Evolutionary conservation across 306 rosid genomes (phyloP).

Genomic region (Cicer bijugum): DNA sequence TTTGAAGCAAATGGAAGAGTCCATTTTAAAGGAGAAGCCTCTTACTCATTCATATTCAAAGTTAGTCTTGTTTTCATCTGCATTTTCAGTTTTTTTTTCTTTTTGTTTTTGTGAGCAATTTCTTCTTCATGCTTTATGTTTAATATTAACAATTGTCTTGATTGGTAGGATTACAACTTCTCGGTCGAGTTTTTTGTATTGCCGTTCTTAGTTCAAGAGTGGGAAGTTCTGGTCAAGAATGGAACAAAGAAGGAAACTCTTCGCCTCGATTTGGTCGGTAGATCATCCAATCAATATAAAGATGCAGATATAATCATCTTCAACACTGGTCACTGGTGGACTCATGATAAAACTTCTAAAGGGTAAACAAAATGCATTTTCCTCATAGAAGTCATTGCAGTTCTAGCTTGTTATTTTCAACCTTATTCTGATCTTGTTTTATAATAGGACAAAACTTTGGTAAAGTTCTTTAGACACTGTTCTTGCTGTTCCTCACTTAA

Average conservation of each 20-base stretch:
- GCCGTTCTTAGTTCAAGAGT: conserved; percentile 93
- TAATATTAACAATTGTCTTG: conserved; percentile 8
- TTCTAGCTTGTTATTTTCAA: background rate
- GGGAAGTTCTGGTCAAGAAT: conserved; percentile 67
- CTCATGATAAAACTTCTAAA: conserved; percentile 87
- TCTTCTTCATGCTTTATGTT: conserved; percentile 8
- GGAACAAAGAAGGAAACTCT: conserved; percentile 84
- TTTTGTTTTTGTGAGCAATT: conserved; percentile 1
- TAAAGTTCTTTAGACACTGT: too few species aligned
- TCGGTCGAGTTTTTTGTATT: conserved; percentile 82
- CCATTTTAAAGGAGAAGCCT: conserved; percentile 77
- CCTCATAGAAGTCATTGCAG: background rate
- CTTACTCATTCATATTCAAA: conserved; percentile 82
- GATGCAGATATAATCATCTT: conserved; percentile 79
- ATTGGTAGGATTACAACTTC: conserved; percentile 70
- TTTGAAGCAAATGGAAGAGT: conserved; percentile 79
- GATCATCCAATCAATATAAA: conserved; percentile 69
- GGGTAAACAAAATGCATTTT: conserved; percentile 59
- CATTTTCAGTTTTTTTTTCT: background rate
- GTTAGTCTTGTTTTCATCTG: conserved; percentile 47
- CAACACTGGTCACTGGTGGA: conserved; percentile 99
- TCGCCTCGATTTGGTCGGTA: conserved; percentile 86
- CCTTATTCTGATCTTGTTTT: conserved; percentile 7
- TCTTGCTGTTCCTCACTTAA: too few species aligned
- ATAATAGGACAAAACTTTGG: too few species aligned